Evolutionary conservation across 257 asterid species (phyloP).

Genomic region (Anisodus acutangulus): DNA sequence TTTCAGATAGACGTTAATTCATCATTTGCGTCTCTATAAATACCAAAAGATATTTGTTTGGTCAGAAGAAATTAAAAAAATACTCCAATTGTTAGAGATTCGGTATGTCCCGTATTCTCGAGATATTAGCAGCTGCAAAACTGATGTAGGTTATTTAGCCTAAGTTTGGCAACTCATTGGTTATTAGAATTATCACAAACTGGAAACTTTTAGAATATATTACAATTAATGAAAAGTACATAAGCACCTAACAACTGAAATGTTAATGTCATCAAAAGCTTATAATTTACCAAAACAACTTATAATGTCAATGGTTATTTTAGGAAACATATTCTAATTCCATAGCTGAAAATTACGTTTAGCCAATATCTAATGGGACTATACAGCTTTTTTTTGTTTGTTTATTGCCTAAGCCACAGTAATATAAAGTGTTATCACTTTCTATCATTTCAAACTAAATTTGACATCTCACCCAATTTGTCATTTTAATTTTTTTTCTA

Average conservation of each 20-base stretch:
- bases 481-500: not conserved
- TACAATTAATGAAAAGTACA: too few relatives aligned
- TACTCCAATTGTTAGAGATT: too few relatives aligned
- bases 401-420: not conserved
- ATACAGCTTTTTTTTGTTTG: not conserved
- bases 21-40: not conserved
- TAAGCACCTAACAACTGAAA: too few relatives aligned
- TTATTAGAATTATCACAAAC: too few relatives aligned
- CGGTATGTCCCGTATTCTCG: too few relatives aligned
- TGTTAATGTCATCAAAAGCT: too few relatives aligned
- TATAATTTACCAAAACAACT: too few relatives aligned
- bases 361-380: not conserved
- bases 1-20: not conserved
- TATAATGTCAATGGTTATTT: not conserved
- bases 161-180: too few relatives aligned
- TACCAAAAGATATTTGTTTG: not conserved
- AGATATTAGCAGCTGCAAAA: too few relatives aligned
- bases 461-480: not conserved
- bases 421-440: not conserved
- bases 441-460: not conserved
- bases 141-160: too few relatives aligned
- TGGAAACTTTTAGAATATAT: too few relatives aligned
- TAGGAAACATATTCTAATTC: not conserved
- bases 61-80: not conserved
- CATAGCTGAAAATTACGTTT: not conserved